phyloP scores from a whole-genome alignment of 2,329 filamentous ascomycete genomes.

The Arthrobotrys entomopaga region DNA sequence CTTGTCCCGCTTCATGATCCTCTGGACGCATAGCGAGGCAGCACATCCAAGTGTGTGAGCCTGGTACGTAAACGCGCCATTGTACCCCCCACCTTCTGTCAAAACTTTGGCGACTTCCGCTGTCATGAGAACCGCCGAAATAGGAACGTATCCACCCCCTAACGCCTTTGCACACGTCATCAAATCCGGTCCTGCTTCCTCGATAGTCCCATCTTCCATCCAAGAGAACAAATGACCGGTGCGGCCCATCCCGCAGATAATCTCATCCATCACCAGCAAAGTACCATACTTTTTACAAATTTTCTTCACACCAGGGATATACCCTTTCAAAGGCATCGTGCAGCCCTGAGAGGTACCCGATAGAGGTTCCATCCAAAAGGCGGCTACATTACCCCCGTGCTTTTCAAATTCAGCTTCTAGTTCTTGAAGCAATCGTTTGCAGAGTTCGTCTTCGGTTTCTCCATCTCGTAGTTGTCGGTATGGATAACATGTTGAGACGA shows the following conservation, averaged over 20 bases:
- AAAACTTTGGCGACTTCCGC: slow-evolving; percentile 66
- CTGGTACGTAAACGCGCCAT: slow-evolving; percentile 73
- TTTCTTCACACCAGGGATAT: slow-evolving; percentile 73
- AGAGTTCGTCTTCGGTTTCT: slow-evolving; percentile 71
- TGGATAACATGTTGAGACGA: slow-evolving; percentile 74
- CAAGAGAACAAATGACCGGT: slow-evolving; percentile 72
- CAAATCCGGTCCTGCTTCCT: slow-evolving; percentile 68
- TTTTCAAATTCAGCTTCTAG: slow-evolving; percentile 77
- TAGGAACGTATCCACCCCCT: slow-evolving; percentile 71
- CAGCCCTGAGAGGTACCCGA: slow-evolving; percentile 69
- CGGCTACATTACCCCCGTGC: slow-evolving; percentile 71
- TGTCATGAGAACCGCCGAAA: slow-evolving; percentile 71
- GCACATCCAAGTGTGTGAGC: slow-evolving; percentile 71
- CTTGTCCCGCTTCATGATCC: slow-evolving; percentile 68
- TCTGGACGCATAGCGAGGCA: slow-evolving; percentile 72
- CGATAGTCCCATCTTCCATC: slow-evolving; percentile 68
- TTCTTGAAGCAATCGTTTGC: slow-evolving; percentile 71
- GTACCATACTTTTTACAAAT: slow-evolving; percentile 78
- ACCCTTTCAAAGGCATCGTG: slow-evolving; percentile 73
- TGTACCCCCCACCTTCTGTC: slow-evolving; percentile 58
- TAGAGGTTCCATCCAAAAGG: slow-evolving; percentile 52
- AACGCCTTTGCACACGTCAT: slow-evolving; percentile 75
- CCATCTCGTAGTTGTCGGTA: slow-evolving; percentile 69
- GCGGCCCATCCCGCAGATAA: slow-evolving; percentile 76
- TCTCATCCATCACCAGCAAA: slow-evolving; percentile 80